Conservation (phyloP, 2,329 filamentous ascomycete species). For the Monosporascus sp. region DNA sequence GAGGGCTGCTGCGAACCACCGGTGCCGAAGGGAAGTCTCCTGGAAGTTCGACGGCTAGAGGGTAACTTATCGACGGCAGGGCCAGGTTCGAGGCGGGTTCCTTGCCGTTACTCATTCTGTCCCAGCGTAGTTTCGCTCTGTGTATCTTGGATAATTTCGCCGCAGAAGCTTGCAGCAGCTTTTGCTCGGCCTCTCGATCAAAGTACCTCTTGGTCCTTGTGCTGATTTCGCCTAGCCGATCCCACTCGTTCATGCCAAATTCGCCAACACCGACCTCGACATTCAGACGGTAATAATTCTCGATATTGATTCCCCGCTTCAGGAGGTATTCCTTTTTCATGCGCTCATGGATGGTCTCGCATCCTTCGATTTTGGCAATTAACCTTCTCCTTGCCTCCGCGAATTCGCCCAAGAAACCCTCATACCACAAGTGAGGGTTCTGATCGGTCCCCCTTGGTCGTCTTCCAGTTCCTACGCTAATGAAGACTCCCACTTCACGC, state of each 20-base stretch:
- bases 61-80: slow-evolving; percentile 37
- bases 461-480: slow-evolving; percentile 93
- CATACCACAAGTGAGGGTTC: slow-evolving; percentile 81
- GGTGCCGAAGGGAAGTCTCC: slow-evolving; percentile 45
- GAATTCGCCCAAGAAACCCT: slow-evolving; percentile 87
- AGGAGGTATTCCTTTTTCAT: slow-evolving; percentile 77
- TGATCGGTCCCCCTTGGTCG: slow-evolving; percentile 62
- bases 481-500: slow-evolving; percentile 83
- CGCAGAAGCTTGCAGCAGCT: slow-evolving; percentile 70
- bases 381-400: slow-evolving; percentile 81
- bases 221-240: slow-evolving; percentile 88
- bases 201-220: slow-evolving; percentile 86
- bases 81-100: slow-evolving; percentile 37
- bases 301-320: slow-evolving; percentile 73
- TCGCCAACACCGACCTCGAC: slow-evolving; percentile 94
- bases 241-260: slow-evolving; percentile 99
- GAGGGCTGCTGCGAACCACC: slow-evolving; percentile 31
- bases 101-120: slow-evolving; percentile 41
- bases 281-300: slow-evolving; percentile 95
- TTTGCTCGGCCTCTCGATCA: slow-evolving; percentile 65
- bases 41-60: slow-evolving; percentile 54
- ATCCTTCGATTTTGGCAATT: slow-evolving; percentile 91
- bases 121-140: slow-evolving; percentile 66
- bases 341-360: slow-evolving; percentile 81
- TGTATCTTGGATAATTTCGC: slow-evolving; percentile 80